These are phyloP conservation scores for Biscutella laevigata DNA, from an alignment of 441 rosid species.

Conservation along the genomic window DNA sequence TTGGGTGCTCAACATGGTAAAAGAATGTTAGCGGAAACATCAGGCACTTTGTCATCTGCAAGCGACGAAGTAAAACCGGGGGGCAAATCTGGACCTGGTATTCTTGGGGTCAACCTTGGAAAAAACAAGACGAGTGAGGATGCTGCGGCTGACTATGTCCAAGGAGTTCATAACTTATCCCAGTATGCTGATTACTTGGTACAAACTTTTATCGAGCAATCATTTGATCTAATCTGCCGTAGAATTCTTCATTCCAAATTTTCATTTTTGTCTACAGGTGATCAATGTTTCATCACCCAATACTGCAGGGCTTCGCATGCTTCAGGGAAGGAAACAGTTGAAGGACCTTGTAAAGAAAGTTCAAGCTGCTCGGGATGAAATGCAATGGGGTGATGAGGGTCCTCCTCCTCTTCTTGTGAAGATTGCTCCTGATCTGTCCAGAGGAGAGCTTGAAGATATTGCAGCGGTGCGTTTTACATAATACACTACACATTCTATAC, in stretches of 20 bases:
- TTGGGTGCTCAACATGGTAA: conserved; percentile 97
- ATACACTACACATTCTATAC: neutral
- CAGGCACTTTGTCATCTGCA: conserved; percentile 48
- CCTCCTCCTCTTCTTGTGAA: conserved; percentile 95
- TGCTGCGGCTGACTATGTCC: conserved; percentile 89
- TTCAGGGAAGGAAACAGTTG: conserved; percentile 89
- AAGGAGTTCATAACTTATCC: conserved; percentile 92
- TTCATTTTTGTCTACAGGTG: conserved; percentile 36
- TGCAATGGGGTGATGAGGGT: conserved; percentile 99
- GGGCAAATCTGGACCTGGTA: conserved; percentile 98
- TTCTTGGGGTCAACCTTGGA: conserved; percentile 96
- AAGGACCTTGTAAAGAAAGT: conserved; percentile 92
- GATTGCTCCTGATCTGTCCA: conserved; percentile 92
- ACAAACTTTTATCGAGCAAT: conserved; percentile 13
- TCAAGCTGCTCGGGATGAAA: conserved; percentile 98
- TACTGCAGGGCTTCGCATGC: conserved; percentile 87
- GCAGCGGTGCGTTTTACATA: conserved; percentile 59
- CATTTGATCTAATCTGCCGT: neutral
- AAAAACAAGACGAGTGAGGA: conserved; percentile 94
- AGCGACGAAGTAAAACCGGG: conserved; percentile 60
- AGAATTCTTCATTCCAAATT: neutral
- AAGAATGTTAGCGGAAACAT: conserved; percentile 80
- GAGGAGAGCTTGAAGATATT: conserved; percentile 93
- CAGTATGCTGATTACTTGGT: conserved; percentile 98
- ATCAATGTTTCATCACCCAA: conserved; percentile 96